Evolutionary conservation across 495 filamentous ascomycete genomes (phyloP).

Genomic region (Recurvomyces mirabilis): DNA sequence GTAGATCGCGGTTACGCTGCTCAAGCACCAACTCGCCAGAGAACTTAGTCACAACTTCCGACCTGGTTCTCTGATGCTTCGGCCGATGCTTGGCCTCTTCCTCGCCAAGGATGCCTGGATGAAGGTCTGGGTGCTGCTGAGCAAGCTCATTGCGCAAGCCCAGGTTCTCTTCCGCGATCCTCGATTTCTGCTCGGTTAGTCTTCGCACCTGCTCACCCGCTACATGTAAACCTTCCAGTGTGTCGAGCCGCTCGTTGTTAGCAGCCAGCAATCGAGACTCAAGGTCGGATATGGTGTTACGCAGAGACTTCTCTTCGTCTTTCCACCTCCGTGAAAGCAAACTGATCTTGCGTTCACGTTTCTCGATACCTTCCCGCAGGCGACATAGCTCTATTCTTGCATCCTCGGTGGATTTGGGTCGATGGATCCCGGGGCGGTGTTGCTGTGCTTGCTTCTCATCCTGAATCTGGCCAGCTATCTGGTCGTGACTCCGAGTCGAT

Average conservation of each 20-base stretch:
- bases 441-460: constrained; percentile 10
- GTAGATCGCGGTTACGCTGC: background rate
- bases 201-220: constrained; percentile 6
- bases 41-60: background rate
- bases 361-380: constrained; percentile 9
- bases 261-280: constrained; percentile 14
- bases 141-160: constrained; percentile 3
- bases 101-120: background rate
- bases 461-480: no score
- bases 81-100: background rate
- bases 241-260: constrained; percentile 19
- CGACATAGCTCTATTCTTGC: no score
- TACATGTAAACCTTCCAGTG: constrained; percentile 19
- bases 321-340: constrained; percentile 14
- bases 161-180: constrained; percentile 2
- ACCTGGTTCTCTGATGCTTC: constrained; percentile 4
- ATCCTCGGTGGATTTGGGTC: constrained; percentile 6
- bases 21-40: background rate
- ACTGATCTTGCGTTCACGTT: constrained; percentile 7
- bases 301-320: constrained; percentile 9
- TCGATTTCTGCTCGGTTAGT: background rate
- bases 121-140: constrained; percentile 1
- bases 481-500: no score
- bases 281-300: constrained; percentile 11
- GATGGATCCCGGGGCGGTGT: constrained; percentile 3